These are phyloP conservation scores for Penicillium thymicola DNA, from an alignment of 2,329 filamentous ascomycete genomes.

Conservation along the genomic window DNA sequence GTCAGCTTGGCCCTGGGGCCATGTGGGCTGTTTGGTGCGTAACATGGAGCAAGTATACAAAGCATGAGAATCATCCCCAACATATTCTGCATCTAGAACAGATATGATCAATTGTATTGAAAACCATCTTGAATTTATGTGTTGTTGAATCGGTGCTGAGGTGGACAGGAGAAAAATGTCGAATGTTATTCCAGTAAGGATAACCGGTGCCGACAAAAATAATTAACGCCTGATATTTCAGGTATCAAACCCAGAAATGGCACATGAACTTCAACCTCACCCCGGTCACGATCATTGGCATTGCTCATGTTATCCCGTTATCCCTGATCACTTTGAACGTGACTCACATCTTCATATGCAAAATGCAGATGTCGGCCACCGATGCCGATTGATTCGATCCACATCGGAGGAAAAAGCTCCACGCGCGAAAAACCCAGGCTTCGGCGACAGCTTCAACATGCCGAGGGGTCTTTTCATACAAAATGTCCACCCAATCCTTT, in stretches of 20 bases:
- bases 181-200: too few relatives aligned
- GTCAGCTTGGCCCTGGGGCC: neutral
- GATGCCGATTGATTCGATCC: conserved; percentile 1
- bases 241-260: neutral
- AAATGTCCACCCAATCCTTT: neutral
- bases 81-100: neutral
- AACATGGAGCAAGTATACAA: neutral
- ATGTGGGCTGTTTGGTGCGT: neutral
- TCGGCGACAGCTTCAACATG: conserved; percentile 2
- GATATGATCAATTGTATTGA: too few relatives aligned
- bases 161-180: neutral
- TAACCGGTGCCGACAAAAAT: too few relatives aligned
- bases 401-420: neutral
- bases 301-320: neutral
- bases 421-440: neutral
- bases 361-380: neutral
- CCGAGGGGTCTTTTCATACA: conserved; percentile 4
- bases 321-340: neutral
- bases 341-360: neutral
- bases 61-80: neutral
- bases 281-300: neutral
- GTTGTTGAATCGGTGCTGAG: neutral
- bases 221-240: neutral
- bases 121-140: neutral
- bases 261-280: neutral